Percentiles rank a stretch among this genome's conserved stretches.
Conservation (phyloP, 768 basidiomycete genomes). For the Baorangia bicolor region DNA sequence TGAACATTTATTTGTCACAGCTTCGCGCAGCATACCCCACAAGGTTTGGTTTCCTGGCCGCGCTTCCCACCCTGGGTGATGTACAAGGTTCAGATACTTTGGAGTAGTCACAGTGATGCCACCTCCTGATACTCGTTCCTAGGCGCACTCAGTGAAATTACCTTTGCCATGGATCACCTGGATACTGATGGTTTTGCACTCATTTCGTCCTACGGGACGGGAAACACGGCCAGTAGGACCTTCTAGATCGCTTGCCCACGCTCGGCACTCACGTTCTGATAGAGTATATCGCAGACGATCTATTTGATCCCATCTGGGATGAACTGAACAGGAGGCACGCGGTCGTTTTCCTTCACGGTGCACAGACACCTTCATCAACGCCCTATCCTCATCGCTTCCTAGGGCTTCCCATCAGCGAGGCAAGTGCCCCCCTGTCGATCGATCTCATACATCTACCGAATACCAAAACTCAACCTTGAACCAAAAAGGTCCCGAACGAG, state of each 20-base stretch:
- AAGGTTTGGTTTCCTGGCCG: conserved; percentile 71
- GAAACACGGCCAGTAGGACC: conserved; percentile 49
- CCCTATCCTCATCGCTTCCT: conserved; percentile 63
- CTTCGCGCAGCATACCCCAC: conserved; percentile 49
- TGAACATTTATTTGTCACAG: conserved; percentile 48
- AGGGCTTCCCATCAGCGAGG: conserved; percentile 70
- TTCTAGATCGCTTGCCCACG: neutral
- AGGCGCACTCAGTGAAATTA: conserved; percentile 63
- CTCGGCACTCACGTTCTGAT: conserved; percentile 6
- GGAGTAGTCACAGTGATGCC: neutral
- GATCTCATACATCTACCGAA: neutral
- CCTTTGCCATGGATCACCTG: conserved; percentile 59
- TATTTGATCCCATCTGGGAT: conserved; percentile 67
- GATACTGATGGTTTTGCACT: conserved; percentile 64
- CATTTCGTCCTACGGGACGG: conserved; percentile 65
- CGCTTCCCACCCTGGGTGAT: conserved; percentile 60
- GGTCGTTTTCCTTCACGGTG: conserved; percentile 72
- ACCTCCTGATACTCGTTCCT: conserved; percentile 7
- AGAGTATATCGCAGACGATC: conserved; percentile 69
- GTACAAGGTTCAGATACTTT: conserved; percentile 45
- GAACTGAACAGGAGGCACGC: conserved; percentile 59
- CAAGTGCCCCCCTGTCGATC: conserved; percentile 24
- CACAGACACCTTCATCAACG: conserved; percentile 61
- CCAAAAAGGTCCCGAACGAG: conserved; percentile 68
- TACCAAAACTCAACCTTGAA: conserved; percentile 3